phyloP scores from a whole-genome alignment of 768 basidiomycete species.

The Termitomyces sp. region DNA sequence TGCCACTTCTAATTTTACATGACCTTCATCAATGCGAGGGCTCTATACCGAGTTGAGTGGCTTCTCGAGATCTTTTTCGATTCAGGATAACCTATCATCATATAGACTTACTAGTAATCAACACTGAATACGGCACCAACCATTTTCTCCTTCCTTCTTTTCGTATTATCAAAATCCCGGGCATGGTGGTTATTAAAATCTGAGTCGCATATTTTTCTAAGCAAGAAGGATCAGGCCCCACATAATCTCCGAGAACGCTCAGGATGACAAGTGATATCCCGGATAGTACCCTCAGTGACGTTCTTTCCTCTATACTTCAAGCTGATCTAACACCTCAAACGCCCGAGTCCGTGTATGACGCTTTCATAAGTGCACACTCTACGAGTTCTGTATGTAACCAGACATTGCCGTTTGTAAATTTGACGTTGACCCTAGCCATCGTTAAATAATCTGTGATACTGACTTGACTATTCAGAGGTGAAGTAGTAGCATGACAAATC shows the following conservation, averaged over 20 bases:
- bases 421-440: too few relatives aligned
- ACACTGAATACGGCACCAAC: too few relatives aligned
- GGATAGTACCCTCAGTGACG: not conserved
- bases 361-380: not conserved
- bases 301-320: not conserved
- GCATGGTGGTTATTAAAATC: not conserved
- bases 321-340: not conserved
- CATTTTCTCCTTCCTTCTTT: not conserved
- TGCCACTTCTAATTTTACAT: not conserved
- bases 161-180: not conserved
- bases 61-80: not conserved
- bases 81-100: not conserved
- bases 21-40: not conserved
- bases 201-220: not conserved
- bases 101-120: not conserved
- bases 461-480: too few relatives aligned
- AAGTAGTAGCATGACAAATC: too few relatives aligned
- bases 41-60: not conserved
- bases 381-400: too few relatives aligned
- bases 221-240: too few relatives aligned
- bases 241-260: not conserved
- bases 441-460: too few relatives aligned
- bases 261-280: not conserved
- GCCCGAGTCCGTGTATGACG: not conserved
- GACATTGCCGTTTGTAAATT: too few relatives aligned